Percentiles rank a stretch among this genome's conserved stretches.
Conservation (phyloP, 176 grass and related monocot species). For the maize (Zea mays) region DNA sequence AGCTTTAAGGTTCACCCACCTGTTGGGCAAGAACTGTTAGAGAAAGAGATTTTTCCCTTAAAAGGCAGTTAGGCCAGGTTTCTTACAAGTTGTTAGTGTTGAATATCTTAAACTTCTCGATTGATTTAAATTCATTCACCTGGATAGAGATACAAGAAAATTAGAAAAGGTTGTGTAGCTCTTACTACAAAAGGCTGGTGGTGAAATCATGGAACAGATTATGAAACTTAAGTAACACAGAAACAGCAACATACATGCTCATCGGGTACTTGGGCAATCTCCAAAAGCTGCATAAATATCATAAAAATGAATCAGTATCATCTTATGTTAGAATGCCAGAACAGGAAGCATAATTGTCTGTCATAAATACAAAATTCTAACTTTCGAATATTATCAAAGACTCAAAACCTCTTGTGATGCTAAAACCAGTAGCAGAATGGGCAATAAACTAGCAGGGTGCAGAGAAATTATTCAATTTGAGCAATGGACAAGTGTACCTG, state of each 20-base stretch:
- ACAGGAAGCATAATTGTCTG: not conserved
- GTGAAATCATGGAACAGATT: conserved; percentile 18
- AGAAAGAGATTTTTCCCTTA: not conserved
- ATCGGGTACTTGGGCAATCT: conserved; percentile 99
- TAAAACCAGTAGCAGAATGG: not conserved
- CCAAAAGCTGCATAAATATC: conserved; percentile 74
- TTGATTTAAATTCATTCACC: conserved; percentile 94
- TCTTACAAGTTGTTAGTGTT: conserved; percentile 97
- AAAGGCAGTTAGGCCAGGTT: conserved; percentile 9
- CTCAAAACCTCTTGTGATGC: too few species aligned
- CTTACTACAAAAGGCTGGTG: conserved; percentile 11
- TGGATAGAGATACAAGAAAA: conserved; percentile 29
- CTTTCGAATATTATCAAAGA: not conserved
- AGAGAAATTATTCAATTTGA: not conserved
- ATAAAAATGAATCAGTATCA: conserved; percentile 4
- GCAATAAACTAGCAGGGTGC: not conserved
- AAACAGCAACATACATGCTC: conserved; percentile 64
- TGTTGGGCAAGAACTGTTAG: conserved; percentile 49
- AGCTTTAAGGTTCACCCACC: conserved; percentile 99
- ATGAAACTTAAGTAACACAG: not conserved
- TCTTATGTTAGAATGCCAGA: not conserved
- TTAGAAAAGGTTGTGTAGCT: not conserved
- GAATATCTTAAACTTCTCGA: conserved; percentile 99
- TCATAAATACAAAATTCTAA: conserved; percentile 9
- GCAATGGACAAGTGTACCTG: conserved; percentile 56